Base-by-base conservation (phyloP, 305 asterid species). In the Withania somnifera region DNA sequence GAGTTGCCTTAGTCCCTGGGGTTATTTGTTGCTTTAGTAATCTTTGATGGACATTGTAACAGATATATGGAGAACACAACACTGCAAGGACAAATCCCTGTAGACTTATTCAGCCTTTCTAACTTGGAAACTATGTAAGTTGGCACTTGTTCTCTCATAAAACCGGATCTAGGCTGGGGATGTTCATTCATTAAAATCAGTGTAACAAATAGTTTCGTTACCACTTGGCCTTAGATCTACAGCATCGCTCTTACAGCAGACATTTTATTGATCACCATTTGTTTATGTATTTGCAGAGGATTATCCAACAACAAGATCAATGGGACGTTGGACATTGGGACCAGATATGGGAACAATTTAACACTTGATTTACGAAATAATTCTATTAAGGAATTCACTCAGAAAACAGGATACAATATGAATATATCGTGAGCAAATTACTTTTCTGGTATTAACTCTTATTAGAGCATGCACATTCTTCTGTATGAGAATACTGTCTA, bases 111-210 rank as follows among this genome's bases (percentile, higher is more conserved):
- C 86, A 42, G 81, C 84, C 92, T 87, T 83, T 93, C 94, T 83
- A 92, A 91, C 77, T 80, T 95, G 85, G 90, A 95, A 89, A 89
- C 92, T 13, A 78, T 93, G 98, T 95, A 85, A 92, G 97, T 83
- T 53, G 80, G 45, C 32, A 56, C 30, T 82, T 79, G 8, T 56
- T 79, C 57, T 32, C 13, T 45, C 56, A 54, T 53, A 78, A 78
- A 40, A 4, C 82, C 40, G 6, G 8, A 54, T 57, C 57, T 57
- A 34, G 53, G 68, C 73, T 20, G 36, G 82, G 71, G 11, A 78
- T 32, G 57, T 54, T 57, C 40, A 57, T 11, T 36, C 81, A 32
- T 45, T 45, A 73, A 45, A 73, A 73, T 24, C 26, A 53, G 58
- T 53, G 58, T 17, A 17, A 53, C 58, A 53, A 5, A n/a, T 53